Evolutionary conservation across 1,284 basidiomycete species (phyloP), one percentile per base, ranked within the genome.

Genomic region (Puccinia horiana): DNA sequence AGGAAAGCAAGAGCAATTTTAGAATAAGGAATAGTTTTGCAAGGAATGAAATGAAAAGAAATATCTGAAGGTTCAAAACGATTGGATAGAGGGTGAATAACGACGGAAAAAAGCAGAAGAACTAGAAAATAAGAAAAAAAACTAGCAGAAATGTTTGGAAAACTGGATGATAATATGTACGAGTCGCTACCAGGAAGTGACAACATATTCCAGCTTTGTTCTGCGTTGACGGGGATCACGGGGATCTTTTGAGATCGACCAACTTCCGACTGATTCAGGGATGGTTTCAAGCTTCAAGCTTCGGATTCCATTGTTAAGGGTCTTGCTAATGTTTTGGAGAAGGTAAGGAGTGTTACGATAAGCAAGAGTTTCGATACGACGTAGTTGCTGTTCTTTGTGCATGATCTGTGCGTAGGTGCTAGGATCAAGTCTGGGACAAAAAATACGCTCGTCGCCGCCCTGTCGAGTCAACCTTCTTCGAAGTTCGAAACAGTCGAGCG

Each of bases 191-290:
- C 52, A 73, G 18, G 47, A 54, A 1, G 47, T 73, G 16, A 73
- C 20, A 73, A 73, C 23, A 58, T 76, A 76, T n/a, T 76, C 74
- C 2, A 76, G 74, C 74, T 58, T 75, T 20, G 54, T 75, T 37
- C 73, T 54, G 40, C 52, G 73, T 42, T 75, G 29, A 6, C 73
- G 73, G 23, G 73, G 73, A 56, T 75, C 73, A 35, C 54, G 73
- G 23, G 73, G 54, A 58, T 75, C 73, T 26, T 75, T 75, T 18
- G 35, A 75, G 35, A 75, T 16, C 52, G 52, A 5, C 73, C 73
- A 75, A 35, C 29, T 75, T 1, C 54, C 49, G n/a, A 75, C 73
- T 2, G 52, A 26, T 75, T 75, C 73, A 14, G 32, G 74, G 42
- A 76, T 76, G n/a, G 18, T 61, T 56, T 76, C 74, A 4, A 76